Evolutionary conservation across 2,329 filamentous ascomycete species (phyloP).

Genomic region (Proliferodiscus dingleyae): DNA sequence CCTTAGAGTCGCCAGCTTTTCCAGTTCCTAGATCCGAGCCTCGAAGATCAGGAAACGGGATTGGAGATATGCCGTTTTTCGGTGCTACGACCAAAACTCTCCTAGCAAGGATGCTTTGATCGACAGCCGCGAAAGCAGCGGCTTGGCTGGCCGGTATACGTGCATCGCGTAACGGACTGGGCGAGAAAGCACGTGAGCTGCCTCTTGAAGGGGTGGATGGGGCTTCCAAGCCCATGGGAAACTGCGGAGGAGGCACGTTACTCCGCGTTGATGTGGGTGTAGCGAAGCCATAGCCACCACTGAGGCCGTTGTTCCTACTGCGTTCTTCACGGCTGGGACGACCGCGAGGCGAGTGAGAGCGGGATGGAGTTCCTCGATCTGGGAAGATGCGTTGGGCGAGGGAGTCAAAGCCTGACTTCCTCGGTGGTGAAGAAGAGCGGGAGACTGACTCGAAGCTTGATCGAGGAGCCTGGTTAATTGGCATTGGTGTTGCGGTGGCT

Average conservation of each 20-base stretch:
- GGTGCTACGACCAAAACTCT: slow-evolving; percentile 46
- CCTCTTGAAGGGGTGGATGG: slow-evolving; percentile 18
- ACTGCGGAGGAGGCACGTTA: slow-evolving; percentile 20
- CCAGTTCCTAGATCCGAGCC: slow-evolving; percentile 34
- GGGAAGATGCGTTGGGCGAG: slow-evolving; percentile 59
- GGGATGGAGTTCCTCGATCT: slow-evolving; percentile 36
- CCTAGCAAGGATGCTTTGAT: slow-evolving; percentile 55
- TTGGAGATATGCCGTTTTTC: slow-evolving; percentile 37
- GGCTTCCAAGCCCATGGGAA: slow-evolving; percentile 21
- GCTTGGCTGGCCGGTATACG: slow-evolving; percentile 41
- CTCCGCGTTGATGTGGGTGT: slow-evolving; percentile 21
- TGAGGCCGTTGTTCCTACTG: slow-evolving; percentile 18
- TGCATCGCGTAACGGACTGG: slow-evolving; percentile 19
- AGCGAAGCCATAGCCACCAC: slow-evolving; percentile 21
- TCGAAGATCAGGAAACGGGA: slow-evolving; percentile 39
- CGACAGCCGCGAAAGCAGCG: slow-evolving; percentile 58
- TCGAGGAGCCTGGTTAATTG: slow-evolving; percentile 31
- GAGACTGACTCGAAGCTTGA: slow-evolving; percentile 40
- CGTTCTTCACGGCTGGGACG: slow-evolving; percentile 23
- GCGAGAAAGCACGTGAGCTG: slow-evolving; percentile 25
- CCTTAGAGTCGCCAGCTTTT: slow-evolving; percentile 14
- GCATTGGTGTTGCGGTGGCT: slow-evolving; percentile 28
- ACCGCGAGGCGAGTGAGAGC: slow-evolving; percentile 30
- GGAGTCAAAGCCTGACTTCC: slow-evolving; percentile 52
- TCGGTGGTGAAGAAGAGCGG: slow-evolving; percentile 47